phyloP scores from a whole-genome alignment of 352 stramenopile genomes.

The Globisporangium lucens region DNA sequence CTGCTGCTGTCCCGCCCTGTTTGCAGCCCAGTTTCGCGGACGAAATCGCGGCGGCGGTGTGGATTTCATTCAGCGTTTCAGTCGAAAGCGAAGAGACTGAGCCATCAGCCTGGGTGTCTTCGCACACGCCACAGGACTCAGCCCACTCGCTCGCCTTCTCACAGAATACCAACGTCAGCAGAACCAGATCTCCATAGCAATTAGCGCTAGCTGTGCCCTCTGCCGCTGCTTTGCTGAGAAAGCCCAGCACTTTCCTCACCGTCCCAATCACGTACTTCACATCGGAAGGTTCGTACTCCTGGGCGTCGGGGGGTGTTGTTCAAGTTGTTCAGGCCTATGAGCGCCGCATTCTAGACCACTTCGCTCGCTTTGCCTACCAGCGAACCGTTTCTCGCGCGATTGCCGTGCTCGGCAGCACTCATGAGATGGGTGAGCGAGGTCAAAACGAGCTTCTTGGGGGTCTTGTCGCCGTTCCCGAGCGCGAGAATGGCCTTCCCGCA shows the following conservation, averaged over 20 bases:
- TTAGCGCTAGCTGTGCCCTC: neutral
- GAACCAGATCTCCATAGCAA: constrained; percentile 48
- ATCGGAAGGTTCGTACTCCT: constrained; percentile 19
- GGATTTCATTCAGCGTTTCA: constrained; percentile 46
- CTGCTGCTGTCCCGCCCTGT: constrained; percentile 8
- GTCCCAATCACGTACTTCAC: constrained; percentile 22
- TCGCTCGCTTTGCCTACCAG: constrained; percentile 52
- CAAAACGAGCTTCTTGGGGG: constrained; percentile 46
- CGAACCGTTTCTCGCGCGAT: constrained; percentile 17
- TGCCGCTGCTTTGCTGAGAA: constrained; percentile 22
- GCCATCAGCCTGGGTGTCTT: constrained; percentile 24
- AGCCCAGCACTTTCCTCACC: constrained; percentile 23
- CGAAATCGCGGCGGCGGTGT: constrained; percentile 47
- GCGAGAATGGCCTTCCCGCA: constrained; percentile 51
- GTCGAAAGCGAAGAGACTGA: constrained; percentile 15
- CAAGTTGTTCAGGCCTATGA: constrained; percentile 29
- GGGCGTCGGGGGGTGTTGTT: constrained; percentile 14
- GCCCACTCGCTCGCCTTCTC: constrained; percentile 48
- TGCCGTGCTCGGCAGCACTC: constrained; percentile 37
- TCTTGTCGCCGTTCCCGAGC: constrained; percentile 36
- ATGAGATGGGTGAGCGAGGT: constrained; percentile 57
- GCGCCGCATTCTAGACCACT: constrained; percentile 77
- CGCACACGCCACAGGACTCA: constrained; percentile 34
- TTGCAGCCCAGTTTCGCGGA: constrained; percentile 51
- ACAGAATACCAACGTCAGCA: constrained; percentile 53